Evolutionary conservation across 257 asterid genomes (phyloP).

Genomic region (Catharanthus roseus): DNA sequence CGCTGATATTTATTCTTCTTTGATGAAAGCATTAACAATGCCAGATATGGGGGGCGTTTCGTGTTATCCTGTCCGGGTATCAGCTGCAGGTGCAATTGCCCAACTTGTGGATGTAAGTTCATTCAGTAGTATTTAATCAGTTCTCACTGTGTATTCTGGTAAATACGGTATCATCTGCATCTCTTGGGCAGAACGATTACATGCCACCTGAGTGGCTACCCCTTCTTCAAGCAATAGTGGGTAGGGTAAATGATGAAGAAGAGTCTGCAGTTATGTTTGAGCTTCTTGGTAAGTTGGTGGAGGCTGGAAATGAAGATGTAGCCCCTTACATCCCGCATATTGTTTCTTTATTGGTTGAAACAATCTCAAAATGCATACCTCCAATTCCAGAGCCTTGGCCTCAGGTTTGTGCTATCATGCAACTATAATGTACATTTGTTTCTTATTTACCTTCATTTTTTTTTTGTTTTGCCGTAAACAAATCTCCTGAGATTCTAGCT

Average conservation of each 20-base stretch:
- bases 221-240: conserved; percentile 31
- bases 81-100: conserved; percentile 40
- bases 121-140: neutral
- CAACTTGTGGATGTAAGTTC: conserved; percentile 39
- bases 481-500: neutral
- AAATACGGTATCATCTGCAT: neutral
- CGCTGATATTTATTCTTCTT: conserved; percentile 29
- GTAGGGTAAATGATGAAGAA: conserved; percentile 31
- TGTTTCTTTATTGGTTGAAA: conserved; percentile 29
- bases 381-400: conserved; percentile 34
- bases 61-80: conserved; percentile 37
- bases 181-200: conserved; percentile 35
- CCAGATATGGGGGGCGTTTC: conserved; percentile 29
- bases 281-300: conserved; percentile 36
- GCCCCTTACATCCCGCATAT: conserved; percentile 35
- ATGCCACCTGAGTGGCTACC: conserved; percentile 42
- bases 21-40: conserved; percentile 31
- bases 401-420: conserved; percentile 20
- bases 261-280: conserved; percentile 28
- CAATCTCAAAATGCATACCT: conserved; percentile 29
- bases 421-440: neutral
- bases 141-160: conserved; percentile 5
- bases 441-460: neutral
- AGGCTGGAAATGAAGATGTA: conserved; percentile 30
- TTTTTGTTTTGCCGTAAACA: neutral